Percentiles rank a stretch among this genome's conserved stretches.
These are phyloP conservation scores for Diversispora eburnea DNA, from an alignment of 192 early-diverging fungal species.

Conservation along the genomic window DNA sequence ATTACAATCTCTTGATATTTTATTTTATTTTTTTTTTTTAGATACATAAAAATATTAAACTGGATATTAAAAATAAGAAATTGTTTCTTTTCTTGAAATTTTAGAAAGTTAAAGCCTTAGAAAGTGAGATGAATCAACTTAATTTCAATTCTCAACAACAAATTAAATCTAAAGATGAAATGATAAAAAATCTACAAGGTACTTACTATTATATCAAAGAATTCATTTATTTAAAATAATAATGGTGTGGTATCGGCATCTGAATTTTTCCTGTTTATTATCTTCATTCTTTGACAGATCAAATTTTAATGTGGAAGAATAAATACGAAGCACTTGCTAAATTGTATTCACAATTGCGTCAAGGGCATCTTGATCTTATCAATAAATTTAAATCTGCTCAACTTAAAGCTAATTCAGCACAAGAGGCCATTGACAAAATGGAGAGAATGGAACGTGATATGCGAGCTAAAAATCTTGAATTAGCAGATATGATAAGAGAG, in stretches of 20 bases:
- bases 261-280: neutral
- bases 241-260: too few relatives aligned
- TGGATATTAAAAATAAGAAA: too few relatives aligned
- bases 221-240: too few relatives aligned
- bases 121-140: slow-evolving; percentile 76
- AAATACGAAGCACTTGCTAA: slow-evolving; percentile 98
- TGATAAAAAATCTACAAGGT: slow-evolving; percentile 80
- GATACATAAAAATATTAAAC: neutral
- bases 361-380: slow-evolving; percentile 91
- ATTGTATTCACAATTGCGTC: slow-evolving; percentile 93
- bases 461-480: slow-evolving; percentile 71
- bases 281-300: slow-evolving; percentile 48
- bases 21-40: neutral
- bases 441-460: slow-evolving; percentile 74
- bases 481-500: slow-evolving; percentile 86
- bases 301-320: slow-evolving; percentile 94
- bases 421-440: slow-evolving; percentile 78
- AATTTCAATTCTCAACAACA: slow-evolving; percentile 67
- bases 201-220: slow-evolving; percentile 14
- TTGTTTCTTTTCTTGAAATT: neutral
- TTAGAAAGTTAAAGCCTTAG: slow-evolving; percentile 75
- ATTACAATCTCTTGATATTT: neutral
- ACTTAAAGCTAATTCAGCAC: slow-evolving; percentile 75
- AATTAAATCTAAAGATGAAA: slow-evolving; percentile 79
- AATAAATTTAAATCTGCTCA: slow-evolving; percentile 86